These are phyloP conservation scores for Trypanosoma theileri DNA, from an alignment of 208 protist genomes.

Conservation along the genomic window DNA sequence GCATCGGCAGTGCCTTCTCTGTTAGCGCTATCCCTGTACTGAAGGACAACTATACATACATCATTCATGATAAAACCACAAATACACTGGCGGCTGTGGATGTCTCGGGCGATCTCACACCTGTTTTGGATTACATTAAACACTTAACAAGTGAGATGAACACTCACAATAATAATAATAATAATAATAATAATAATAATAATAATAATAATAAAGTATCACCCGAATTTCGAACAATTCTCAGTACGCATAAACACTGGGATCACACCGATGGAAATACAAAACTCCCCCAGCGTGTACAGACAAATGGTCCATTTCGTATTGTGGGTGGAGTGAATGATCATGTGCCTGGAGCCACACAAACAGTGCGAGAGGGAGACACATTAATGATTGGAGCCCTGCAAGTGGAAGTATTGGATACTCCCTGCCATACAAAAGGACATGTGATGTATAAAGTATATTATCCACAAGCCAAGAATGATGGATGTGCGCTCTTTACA, in stretches of 20 bases:
- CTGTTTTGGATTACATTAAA: slow-evolving; percentile 54
- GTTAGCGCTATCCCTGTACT: slow-evolving; percentile 83
- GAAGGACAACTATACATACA: slow-evolving; percentile 92
- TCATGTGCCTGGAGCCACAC: slow-evolving; percentile 64
- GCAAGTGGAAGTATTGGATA: slow-evolving; percentile 69
- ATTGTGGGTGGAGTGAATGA: slow-evolving; percentile 83
- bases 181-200: background rate
- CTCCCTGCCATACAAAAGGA: slow-evolving; percentile 87
- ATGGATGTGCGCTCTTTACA: slow-evolving; percentile 87
- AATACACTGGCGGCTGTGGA: slow-evolving; percentile 80
- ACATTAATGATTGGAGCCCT: slow-evolving; percentile 57
- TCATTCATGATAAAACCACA: slow-evolving; percentile 76
- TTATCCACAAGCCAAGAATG: slow-evolving; percentile 31
- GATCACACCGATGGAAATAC: slow-evolving; percentile 92
- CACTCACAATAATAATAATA: slow-evolving; percentile 5
- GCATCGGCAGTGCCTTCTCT: slow-evolving; percentile 63
- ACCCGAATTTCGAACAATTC: slow-evolving; percentile 45
- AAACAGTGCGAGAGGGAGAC: slow-evolving; percentile 62
- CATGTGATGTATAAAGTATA: slow-evolving; percentile 77
- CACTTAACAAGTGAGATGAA: slow-evolving; percentile 4
- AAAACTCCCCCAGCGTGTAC: slow-evolving; percentile 35
- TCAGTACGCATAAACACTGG: slow-evolving; percentile 95
- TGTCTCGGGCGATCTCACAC: slow-evolving; percentile 69
- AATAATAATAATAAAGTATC: slow-evolving; percentile 13
- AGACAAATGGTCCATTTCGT: slow-evolving; percentile 19